Evolutionary conservation across 2,329 filamentous ascomycete genomes (phyloP).

Genomic region (Pseudocercospora fijiensis): DNA sequence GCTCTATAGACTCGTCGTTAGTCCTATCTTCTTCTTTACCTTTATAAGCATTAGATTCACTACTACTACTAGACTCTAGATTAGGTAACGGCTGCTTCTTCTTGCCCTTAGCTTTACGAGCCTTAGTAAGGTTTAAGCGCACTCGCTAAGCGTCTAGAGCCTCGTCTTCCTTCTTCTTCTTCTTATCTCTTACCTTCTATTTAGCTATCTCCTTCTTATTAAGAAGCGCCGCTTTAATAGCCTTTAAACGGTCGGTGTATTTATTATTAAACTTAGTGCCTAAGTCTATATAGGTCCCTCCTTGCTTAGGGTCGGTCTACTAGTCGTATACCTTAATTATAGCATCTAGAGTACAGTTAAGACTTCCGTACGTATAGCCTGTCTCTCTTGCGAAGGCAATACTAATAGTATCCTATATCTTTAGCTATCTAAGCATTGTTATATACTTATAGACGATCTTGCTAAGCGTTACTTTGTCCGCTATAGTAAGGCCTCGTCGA

Average conservation of each 20-base stretch:
- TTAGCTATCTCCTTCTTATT: not conserved
- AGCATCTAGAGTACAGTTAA: not conserved
- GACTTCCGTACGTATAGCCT: not conserved
- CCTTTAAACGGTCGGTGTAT: not conserved
- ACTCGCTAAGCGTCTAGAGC: not conserved
- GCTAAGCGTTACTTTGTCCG: not conserved
- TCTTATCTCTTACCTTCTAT: not conserved
- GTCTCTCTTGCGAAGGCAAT: not conserved
- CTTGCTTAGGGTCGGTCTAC: not conserved
- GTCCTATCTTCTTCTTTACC: not conserved
- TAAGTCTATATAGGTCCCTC: not conserved
- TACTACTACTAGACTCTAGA: no score
- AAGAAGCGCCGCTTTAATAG: not conserved
- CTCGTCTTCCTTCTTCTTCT: not conserved
- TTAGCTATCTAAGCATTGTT: not conserved
- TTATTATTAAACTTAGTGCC: not conserved
- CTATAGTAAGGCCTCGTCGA: not conserved
- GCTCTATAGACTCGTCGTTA: not conserved
- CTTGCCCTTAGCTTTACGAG: not conserved
- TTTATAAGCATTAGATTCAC: no score
- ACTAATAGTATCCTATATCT: not conserved
- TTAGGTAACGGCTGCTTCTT: not conserved
- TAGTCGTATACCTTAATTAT: not conserved
- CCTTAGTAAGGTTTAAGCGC: not conserved
- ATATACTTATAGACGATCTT: not conserved